Evolutionary conservation across 257 asterid species (phyloP), one percentile per base, ranked within the genome.

Genomic region (Solanum corneliomulleri): DNA sequence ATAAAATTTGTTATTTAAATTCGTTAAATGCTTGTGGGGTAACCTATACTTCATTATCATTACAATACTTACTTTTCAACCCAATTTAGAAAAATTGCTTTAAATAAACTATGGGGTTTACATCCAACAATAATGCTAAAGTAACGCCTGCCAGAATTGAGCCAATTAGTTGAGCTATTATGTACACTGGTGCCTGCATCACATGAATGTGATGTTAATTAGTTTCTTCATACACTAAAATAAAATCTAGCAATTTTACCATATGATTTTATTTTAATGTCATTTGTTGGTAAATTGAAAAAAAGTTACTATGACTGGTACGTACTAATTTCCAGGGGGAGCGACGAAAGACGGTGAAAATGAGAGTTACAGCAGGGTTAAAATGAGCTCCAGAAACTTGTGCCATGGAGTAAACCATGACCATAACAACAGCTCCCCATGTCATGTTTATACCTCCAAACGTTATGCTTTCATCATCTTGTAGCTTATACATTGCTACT

Each of bases 381-480:
- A 96, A 94, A 86, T 96, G 99, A n/a, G 96, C 99, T 31, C 97
- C 98, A 18, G 98, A 96, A 1, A 96, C 90, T 37, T 96, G 98
- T 7, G 95, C 97, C 8, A 95, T 89, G 0, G 97, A 44, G 47
- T 95, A 95, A 77, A 94, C 39, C 98, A 96, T 93, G 21, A 92
- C 96, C 97, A 89, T 91, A 11, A 93, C 98, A 1, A 94, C 92
- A 5, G 92, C 60, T 5, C 98, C 99, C 98, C 99, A 96, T 6
- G 96, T 92, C 66, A 90, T 89, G 39, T 94, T 90, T 1, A 95
- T 82, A 9, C 98, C 98, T 0, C 98, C 96, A 58, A 93, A 93
- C 0, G 96, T 93, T 2, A 94, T 68, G 42, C 91, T 91, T 13
- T 90, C 94, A 81, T 95, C 93, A 2, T 90, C 94, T 68, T 93